phyloP scores from a whole-genome alignment of 345 rosid species.

The Hypericum perforatum region DNA sequence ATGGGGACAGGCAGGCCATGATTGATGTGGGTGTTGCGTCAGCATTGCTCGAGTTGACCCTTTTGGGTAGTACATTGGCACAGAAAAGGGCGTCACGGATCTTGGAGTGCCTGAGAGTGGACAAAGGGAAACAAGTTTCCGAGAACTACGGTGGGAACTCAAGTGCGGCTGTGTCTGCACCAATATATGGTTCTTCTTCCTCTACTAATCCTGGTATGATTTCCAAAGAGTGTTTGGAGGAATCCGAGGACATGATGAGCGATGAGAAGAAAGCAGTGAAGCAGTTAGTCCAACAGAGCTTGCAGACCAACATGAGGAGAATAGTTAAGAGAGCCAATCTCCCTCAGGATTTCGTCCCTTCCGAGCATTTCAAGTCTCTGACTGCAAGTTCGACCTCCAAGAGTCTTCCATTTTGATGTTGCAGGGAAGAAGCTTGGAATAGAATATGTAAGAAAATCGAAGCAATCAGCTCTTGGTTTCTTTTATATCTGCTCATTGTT shows the following conservation, averaged over 20 bases:
- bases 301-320: slow-evolving; percentile 86
- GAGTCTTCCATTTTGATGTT: slow-evolving; percentile 66
- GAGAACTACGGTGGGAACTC: slow-evolving; percentile 43
- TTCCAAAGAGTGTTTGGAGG: slow-evolving; percentile 36
- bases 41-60: slow-evolving; percentile 73
- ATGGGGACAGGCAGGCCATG: slow-evolving; percentile 84
- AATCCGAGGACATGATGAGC: slow-evolving; percentile 65
- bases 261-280: slow-evolving; percentile 89
- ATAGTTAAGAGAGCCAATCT: slow-evolving; percentile 86
- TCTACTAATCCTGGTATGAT: slow-evolving; percentile 22
- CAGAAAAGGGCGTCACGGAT: slow-evolving; percentile 97
- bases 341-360: slow-evolving; percentile 75
- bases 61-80: slow-evolving; percentile 79
- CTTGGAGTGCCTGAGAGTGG: slow-evolving; percentile 62
- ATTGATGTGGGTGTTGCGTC: slow-evolving; percentile 81
- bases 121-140: slow-evolving; percentile 83
- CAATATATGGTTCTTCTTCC: slow-evolving; percentile 62
- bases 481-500: slow-evolving; percentile 3
- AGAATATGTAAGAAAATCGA: slow-evolving; percentile 6
- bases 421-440: neutral
- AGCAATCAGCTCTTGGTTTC: slow-evolving; percentile 22
- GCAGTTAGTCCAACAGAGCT: slow-evolving; percentile 79
- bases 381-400: slow-evolving; percentile 78
- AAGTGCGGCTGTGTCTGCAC: slow-evolving; percentile 69
- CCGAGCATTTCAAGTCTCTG: slow-evolving; percentile 77